Percentiles rank a stretch among this genome's conserved stretches.
phyloP scores from a whole-genome alignment of 768 basidiomycete genomes.

The Pleurotus pulmonarius region DNA sequence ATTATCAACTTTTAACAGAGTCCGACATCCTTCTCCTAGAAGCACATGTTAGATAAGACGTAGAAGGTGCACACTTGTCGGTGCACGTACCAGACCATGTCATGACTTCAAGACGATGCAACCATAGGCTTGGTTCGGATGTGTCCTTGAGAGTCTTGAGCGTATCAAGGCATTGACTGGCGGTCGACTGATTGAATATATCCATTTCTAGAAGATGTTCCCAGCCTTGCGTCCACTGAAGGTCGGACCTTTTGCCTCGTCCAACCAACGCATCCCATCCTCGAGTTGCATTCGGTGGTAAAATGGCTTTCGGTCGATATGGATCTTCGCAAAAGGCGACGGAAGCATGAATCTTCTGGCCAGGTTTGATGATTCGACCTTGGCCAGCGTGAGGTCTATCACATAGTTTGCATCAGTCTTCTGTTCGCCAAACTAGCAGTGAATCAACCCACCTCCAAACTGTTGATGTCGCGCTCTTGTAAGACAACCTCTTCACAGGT shows the following conservation, averaged over 20 bases:
- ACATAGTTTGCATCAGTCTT: no score
- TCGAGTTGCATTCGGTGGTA: background rate
- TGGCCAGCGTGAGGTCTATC: background rate
- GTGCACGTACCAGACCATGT: background rate
- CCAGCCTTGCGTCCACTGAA: slow-evolving; percentile 8
- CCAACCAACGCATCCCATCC: background rate
- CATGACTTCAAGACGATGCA: slow-evolving; percentile 4
- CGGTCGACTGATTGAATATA: slow-evolving; percentile 9
- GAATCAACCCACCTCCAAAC: background rate
- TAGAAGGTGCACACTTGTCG: no score
- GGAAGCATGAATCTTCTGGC: slow-evolving; percentile 12
- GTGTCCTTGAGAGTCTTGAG: background rate
- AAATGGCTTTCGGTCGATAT: slow-evolving; percentile 7
- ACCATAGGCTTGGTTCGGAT: background rate
- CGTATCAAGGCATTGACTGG: slow-evolving; percentile 1
- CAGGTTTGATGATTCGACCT: slow-evolving; percentile 2
- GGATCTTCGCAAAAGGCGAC: slow-evolving; percentile 2
- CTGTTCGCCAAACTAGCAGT: no score
- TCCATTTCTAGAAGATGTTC: slow-evolving; percentile 12
- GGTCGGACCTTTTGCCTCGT: background rate
- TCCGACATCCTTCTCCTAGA: background rate
- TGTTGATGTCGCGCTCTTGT: background rate
- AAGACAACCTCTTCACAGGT: background rate
- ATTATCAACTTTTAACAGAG: background rate
- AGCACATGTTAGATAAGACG: background rate